phyloP scores from a whole-genome alignment of 176 grass and related monocot genomes.

The Raddia guianensis region DNA sequence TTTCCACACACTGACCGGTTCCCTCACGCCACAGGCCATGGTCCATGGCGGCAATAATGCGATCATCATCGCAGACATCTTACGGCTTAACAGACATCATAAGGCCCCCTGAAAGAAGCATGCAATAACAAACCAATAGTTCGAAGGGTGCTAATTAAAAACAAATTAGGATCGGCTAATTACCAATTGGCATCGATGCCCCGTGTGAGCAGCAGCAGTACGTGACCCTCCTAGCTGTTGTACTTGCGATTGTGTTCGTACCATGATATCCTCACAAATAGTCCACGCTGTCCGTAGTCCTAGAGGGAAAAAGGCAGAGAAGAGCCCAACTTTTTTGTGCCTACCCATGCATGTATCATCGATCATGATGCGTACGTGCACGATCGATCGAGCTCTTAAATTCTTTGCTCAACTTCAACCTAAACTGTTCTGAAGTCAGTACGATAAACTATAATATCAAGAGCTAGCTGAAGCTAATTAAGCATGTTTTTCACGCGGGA shows the following conservation, averaged over 20 bases:
- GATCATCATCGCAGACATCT: conserved; percentile 6
- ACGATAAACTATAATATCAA: not conserved
- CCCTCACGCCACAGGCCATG: conserved; percentile 38
- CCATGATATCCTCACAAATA: conserved; percentile 1
- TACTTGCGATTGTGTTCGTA: not conserved
- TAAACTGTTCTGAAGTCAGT: not conserved
- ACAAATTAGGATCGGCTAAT: not conserved
- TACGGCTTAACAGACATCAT: conserved; percentile 19
- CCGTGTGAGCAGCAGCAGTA: not conserved
- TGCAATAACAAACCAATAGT: conserved; percentile 1
- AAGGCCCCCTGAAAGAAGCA: not conserved
- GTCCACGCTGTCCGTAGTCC: not conserved
- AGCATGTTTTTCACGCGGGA: conserved; percentile 38
- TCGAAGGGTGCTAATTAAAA: not conserved
- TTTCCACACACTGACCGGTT: conserved; percentile 39
- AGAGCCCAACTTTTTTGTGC: not conserved
- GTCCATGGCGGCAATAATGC: conserved; percentile 37
- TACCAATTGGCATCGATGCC: not conserved
- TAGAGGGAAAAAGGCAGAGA: too few species aligned
- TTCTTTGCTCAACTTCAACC: not conserved
- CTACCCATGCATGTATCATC: not conserved
- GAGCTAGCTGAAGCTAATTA: not conserved
- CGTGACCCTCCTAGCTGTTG: not conserved
- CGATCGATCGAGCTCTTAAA: conserved; percentile 9
- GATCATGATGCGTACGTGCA: not conserved